Evolutionary conservation across 2,329 filamentous ascomycete species (phyloP), one percentile per base, ranked within the genome.

Genomic region (Curvularia lunata): DNA sequence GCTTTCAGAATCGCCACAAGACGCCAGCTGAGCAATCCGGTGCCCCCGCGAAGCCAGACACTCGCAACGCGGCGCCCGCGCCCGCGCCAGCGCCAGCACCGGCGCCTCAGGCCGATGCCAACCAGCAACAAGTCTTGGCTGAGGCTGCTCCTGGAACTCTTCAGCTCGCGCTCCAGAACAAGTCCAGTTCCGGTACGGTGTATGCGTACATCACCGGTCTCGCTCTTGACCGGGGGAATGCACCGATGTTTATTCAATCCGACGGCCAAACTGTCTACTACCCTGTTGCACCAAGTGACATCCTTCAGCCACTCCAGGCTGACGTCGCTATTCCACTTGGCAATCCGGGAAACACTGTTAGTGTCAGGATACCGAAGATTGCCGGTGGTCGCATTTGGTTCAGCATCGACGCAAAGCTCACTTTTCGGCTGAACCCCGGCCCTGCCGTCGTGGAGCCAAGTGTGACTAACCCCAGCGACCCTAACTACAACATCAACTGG

Each of bases 351-450:
- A 78, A 81, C 42, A 85, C 83, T 0, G 84, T 80, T 27, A 85
- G 80, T 2, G 80, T 90, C 23, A 87, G 84, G 1, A 86, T 92
- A 59, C 90, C 90, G 10, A 87, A 87, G 59, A 82, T 92, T 25
- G 88, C 85, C 3, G 89, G 89, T 21, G 89, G 85, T 1, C 84
- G 90, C 52, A 85, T 92, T 72, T 93, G 88, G 87, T 89, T 91
- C 75, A 86, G 82, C 54, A 80, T 85, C 58, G 84, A 84, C 64
- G 77, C 77, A 43, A 83, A 83, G 34, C 81, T 92, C 48, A 86
- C 82, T 1, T 93, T 93, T 75, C 79, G 85, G 12, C 75, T 92
- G 51, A 93, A 93, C 74, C 88, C 86, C 1, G 87, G 86, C 16
- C 87, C 90, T 6, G 88, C 85, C 1, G 81, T 93, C 13, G 90